Evolutionary conservation across 495 filamentous ascomycete genomes (phyloP).

Genomic region (Penicillium robsamsonii): DNA sequence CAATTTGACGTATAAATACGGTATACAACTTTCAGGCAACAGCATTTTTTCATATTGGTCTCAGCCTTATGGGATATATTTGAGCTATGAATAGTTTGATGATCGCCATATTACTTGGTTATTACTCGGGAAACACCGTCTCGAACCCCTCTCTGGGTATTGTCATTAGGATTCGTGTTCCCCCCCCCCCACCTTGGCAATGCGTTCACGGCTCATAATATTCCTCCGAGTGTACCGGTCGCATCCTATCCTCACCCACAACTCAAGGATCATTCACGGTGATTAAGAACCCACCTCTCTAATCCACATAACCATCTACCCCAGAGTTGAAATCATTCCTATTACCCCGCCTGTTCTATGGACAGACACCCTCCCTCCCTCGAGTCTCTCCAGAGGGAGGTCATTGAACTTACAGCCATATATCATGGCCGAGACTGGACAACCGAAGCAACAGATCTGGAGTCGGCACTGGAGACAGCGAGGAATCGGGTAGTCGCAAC

Average conservation of each 20-base stretch:
- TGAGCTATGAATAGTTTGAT: not conserved
- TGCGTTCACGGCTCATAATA: not conserved
- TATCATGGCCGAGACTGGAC: conserved; percentile 8
- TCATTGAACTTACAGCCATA: conserved; percentile 5
- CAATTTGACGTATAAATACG: not conserved
- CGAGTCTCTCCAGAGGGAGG: conserved; percentile 7
- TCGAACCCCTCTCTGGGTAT: conserved; percentile 2
- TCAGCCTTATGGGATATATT: not conserved
- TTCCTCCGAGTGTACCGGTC: not conserved
- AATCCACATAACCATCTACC: not conserved
- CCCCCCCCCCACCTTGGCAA: conserved; percentile 3
- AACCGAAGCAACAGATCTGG: conserved; percentile 1
- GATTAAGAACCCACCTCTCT: not conserved
- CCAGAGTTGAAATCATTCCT: not conserved
- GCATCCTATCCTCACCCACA: no score
- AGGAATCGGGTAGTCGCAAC: not conserved
- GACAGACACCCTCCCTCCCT: conserved; percentile 7
- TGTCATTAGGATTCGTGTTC: not conserved
- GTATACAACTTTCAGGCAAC: not conserved
- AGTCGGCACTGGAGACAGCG: conserved; percentile 1
- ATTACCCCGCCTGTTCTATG: conserved; percentile 9
- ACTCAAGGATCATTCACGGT: not conserved
- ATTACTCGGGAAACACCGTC: not conserved
- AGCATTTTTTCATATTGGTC: not conserved
- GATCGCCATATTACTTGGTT: conserved; percentile 3